These are phyloP conservation scores for Syzygium oleosum DNA, from an alignment of 345 rosid species.

Conservation along the genomic window DNA sequence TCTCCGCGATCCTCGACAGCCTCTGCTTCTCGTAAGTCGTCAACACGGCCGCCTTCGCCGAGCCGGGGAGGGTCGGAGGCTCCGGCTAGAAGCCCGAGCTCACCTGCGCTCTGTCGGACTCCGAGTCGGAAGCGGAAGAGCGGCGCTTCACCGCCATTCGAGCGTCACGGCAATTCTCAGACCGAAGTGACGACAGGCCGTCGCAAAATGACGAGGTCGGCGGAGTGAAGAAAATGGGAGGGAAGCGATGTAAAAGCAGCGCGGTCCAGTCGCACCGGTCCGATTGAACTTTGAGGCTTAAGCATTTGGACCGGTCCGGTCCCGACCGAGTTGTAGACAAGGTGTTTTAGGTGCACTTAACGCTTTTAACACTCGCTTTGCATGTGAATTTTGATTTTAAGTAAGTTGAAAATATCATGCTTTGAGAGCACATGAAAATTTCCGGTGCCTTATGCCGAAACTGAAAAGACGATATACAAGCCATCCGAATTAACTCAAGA, in stretches of 20 bases:
- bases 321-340: background rate
- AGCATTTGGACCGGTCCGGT: background rate
- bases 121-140: constrained; percentile 3
- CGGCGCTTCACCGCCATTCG: constrained; percentile 13
- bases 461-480: fast-evolving
- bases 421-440: background rate
- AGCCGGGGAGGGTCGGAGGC: background rate
- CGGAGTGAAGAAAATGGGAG: background rate
- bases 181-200: background rate
- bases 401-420: background rate
- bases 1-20: constrained; percentile 65
- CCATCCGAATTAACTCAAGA: background rate
- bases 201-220: background rate
- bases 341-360: background rate
- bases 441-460: background rate
- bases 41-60: constrained; percentile 4
- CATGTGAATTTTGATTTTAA: background rate
- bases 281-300: background rate
- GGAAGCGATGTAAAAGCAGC: background rate
- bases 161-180: background rate
- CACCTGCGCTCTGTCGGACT: background rate
- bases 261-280: background rate
- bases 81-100: constrained; percentile 8
- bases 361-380: background rate
- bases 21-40: constrained; percentile 67